A percentile compares a stretch with the other conserved stretches of the same genome.
Evolutionary conservation across 495 filamentous ascomycete genomes (phyloP).

Genomic region (Hypoxylon fragiforme): DNA sequence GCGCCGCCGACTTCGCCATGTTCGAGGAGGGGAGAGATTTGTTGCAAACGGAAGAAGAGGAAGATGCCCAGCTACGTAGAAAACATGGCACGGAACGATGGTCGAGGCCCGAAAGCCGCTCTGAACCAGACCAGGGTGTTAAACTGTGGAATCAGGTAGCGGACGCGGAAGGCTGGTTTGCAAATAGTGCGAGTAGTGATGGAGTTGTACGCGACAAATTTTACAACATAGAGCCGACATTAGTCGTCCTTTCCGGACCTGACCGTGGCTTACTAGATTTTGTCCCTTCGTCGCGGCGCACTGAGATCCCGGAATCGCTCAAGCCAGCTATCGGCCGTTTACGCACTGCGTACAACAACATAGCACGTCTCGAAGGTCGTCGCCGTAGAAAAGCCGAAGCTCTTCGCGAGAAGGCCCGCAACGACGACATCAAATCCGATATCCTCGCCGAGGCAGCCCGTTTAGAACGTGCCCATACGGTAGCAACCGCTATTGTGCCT

Average conservation of each 20-base stretch:
- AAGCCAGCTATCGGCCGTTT: slow-evolving; percentile 77
- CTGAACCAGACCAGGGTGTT: slow-evolving; percentile 62
- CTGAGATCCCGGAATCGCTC: slow-evolving; percentile 74
- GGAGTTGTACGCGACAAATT: slow-evolving; percentile 78
- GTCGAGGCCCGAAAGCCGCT: slow-evolving; percentile 66
- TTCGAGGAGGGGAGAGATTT: slow-evolving; percentile 82
- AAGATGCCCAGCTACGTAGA: slow-evolving; percentile 71
- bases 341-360: slow-evolving; percentile 77
- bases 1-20: slow-evolving; percentile 68
- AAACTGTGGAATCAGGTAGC: slow-evolving; percentile 74
- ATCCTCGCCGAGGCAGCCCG: slow-evolving; percentile 81
- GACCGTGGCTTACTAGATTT: slow-evolving; percentile 82
- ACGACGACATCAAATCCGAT: slow-evolving; percentile 86
- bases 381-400: slow-evolving; percentile 74
- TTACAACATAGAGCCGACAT: slow-evolving; percentile 69
- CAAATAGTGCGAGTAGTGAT: slow-evolving; percentile 81
- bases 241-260: slow-evolving; percentile 74
- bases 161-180: slow-evolving; percentile 87
- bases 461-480: slow-evolving; percentile 79
- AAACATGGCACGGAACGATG: slow-evolving; percentile 92
- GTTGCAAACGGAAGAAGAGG: slow-evolving; percentile 75
- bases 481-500: slow-evolving; percentile 76
- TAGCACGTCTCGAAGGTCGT: slow-evolving; percentile 76
- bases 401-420: slow-evolving; percentile 73
- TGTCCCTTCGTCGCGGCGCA: slow-evolving; percentile 81